phyloP scores from a whole-genome alignment of 2,329 filamentous ascomycete genomes.

The Penicillium oxalicum region DNA sequence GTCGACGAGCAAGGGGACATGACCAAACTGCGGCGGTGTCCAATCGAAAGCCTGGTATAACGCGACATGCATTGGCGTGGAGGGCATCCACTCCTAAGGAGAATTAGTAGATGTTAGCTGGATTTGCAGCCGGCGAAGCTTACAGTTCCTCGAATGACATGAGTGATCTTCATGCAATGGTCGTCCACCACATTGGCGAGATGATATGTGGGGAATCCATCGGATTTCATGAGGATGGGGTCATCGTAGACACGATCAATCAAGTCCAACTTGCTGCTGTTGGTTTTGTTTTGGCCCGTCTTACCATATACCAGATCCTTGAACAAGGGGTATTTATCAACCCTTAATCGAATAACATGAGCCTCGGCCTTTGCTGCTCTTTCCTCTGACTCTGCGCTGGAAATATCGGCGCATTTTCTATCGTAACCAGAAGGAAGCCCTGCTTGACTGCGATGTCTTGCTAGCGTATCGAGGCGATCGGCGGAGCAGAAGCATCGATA shows the following conservation, averaged over 20 bases:
- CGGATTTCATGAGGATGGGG: slow-evolving; percentile 83
- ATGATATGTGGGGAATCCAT: slow-evolving; percentile 92
- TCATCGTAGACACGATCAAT: slow-evolving; percentile 61
- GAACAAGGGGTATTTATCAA: slow-evolving; percentile 60
- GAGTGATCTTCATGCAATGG: slow-evolving; percentile 89
- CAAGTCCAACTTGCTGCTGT: slow-evolving; percentile 39
- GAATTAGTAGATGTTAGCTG: slow-evolving; percentile 2
- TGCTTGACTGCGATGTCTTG: slow-evolving; percentile 54
- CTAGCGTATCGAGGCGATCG: slow-evolving; percentile 63
- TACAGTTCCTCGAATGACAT: slow-evolving; percentile 83
- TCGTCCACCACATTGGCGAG: slow-evolving; percentile 97
- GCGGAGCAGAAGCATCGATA: slow-evolving; percentile 90
- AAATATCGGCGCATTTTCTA: slow-evolving; percentile 65
- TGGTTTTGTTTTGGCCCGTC: slow-evolving; percentile 47
- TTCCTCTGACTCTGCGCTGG: slow-evolving; percentile 61
- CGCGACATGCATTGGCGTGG: slow-evolving; percentile 71
- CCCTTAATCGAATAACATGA: slow-evolving; percentile 72
- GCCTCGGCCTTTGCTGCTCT: slow-evolving; percentile 63
- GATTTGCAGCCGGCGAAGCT: slow-evolving; percentile 20
- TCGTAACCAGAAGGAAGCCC: slow-evolving; percentile 60
- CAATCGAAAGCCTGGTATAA: slow-evolving; percentile 75
- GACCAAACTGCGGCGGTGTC: slow-evolving; percentile 68
- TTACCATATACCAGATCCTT: slow-evolving; percentile 74
- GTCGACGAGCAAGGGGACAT: slow-evolving; percentile 69
- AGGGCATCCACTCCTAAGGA: slow-evolving; percentile 82